Conservation (phyloP, 2,329 filamentous ascomycete species). For the Claviceps sp. region DNA sequence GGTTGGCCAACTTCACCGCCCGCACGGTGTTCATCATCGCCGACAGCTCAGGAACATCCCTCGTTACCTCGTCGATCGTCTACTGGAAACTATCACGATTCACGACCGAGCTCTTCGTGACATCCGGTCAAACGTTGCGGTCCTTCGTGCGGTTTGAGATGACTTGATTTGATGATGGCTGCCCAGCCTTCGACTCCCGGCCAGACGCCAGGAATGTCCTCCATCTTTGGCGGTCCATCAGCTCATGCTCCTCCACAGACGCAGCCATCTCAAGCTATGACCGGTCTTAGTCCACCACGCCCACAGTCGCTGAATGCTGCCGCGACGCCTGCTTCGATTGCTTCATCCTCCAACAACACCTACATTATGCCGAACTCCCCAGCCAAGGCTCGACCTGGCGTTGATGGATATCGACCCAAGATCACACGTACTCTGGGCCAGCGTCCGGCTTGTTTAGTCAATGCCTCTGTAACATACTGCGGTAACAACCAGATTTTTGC, state of each 20-base stretch:
- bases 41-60: neutral
- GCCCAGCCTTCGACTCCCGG: conserved; percentile 33
- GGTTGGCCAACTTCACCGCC: neutral
- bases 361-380: conserved; percentile 88
- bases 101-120: neutral
- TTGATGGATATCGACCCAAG: conserved; percentile 71
- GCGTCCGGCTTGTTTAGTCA: conserved; percentile 86
- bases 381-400: conserved; percentile 47
- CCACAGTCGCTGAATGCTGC: conserved; percentile 12
- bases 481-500: conserved; percentile 96
- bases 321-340: conserved; percentile 12
- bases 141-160: conserved; percentile 3
- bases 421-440: conserved; percentile 68
- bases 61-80: neutral
- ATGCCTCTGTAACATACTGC: conserved; percentile 97
- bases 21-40: neutral
- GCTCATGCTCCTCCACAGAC: conserved; percentile 13
- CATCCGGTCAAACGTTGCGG: neutral
- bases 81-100: neutral
- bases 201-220: conserved; percentile 25
- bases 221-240: conserved; percentile 33
- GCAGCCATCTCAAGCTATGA: conserved; percentile 13
- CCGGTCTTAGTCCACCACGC: conserved; percentile 16
- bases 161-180: conserved; percentile 17
- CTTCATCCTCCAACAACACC: conserved; percentile 53